Conservation (phyloP, 306 rosid species). For the Delonix regia region DNA sequence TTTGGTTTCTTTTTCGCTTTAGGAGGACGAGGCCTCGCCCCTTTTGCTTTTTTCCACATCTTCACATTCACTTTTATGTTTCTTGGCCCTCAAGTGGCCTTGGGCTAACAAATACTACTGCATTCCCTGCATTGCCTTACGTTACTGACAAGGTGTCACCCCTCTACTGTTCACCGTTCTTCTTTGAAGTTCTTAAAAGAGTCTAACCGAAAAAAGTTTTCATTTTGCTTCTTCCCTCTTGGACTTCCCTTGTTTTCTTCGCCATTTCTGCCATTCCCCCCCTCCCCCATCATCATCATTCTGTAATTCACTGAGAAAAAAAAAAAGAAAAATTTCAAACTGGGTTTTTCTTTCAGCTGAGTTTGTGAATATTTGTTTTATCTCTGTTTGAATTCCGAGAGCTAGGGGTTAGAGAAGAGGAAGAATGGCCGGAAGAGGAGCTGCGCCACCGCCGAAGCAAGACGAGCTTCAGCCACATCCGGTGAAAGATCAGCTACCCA, state of each 20-base stretch:
- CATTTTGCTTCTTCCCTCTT: conserved; percentile 26
- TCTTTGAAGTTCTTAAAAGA: conserved; percentile 32
- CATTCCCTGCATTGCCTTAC: conserved; percentile 44
- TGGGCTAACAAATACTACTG: conserved; percentile 44
- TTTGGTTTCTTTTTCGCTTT: conserved; percentile 55
- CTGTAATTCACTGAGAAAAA: not conserved
- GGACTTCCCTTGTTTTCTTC: conserved; percentile 20
- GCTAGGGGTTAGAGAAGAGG: conserved; percentile 34
- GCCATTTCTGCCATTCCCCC: not conserved
- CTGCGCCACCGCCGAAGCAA: conserved; percentile 84
- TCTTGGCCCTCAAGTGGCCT: conserved; percentile 59
- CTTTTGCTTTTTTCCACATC: conserved; percentile 58
- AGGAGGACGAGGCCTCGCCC: conserved; percentile 42
- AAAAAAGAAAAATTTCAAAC: not conserved
- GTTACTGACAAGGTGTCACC: conserved; percentile 42
- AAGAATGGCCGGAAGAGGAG: conserved; percentile 69
- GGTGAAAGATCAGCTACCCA: conserved; percentile 82
- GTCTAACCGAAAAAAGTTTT: conserved; percentile 9
- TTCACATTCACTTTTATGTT: conserved; percentile 66
- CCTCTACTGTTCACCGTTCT: conserved; percentile 25
- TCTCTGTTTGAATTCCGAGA: conserved; percentile 18
- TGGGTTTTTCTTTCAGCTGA: not conserved
- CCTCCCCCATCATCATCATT: conserved; percentile 2
- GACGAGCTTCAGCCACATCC: conserved; percentile 95
- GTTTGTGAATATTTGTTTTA: conserved; percentile 1